Conservation (phyloP, 768 basidiomycete species). For the Rhodotorula diobovata region DNA sequence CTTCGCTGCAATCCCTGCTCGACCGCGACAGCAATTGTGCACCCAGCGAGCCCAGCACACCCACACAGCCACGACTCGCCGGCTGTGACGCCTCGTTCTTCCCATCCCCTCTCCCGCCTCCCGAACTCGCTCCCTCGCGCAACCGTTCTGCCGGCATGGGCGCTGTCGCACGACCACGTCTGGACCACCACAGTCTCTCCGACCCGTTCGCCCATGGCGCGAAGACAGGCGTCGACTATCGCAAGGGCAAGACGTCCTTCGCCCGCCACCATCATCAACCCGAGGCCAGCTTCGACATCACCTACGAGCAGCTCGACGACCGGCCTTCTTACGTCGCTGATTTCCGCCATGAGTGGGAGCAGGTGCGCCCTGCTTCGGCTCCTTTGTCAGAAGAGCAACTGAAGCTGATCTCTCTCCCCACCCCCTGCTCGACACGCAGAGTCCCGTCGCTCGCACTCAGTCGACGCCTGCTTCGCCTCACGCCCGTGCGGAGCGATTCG, state of each 20-base stretch:
- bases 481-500: slow-evolving; percentile 10
- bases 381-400: accelerated
- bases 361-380: slow-evolving; percentile 4
- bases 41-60: too few relatives aligned
- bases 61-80: too few relatives aligned
- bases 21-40: too few relatives aligned
- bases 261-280: too few relatives aligned
- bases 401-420: neutral
- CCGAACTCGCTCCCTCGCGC: too few relatives aligned
- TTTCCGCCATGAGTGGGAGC: neutral
- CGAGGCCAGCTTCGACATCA: neutral
- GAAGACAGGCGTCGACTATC: neutral
- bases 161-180: neutral
- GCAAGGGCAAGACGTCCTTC: neutral
- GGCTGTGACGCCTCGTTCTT: too few relatives aligned
- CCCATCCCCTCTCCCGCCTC: too few relatives aligned
- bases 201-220: neutral
- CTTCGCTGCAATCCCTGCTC: too few relatives aligned
- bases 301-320: slow-evolving; percentile 10
- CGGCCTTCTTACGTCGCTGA: slow-evolving; percentile 7
- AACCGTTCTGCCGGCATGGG: slow-evolving; percentile 5
- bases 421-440: slow-evolving; percentile 1
- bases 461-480: neutral
- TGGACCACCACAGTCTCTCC: neutral
- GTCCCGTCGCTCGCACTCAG: slow-evolving; percentile 20